Conservation (phyloP, 2,329 filamentous ascomycete genomes). For the Sporothrix curviconia region DNA sequence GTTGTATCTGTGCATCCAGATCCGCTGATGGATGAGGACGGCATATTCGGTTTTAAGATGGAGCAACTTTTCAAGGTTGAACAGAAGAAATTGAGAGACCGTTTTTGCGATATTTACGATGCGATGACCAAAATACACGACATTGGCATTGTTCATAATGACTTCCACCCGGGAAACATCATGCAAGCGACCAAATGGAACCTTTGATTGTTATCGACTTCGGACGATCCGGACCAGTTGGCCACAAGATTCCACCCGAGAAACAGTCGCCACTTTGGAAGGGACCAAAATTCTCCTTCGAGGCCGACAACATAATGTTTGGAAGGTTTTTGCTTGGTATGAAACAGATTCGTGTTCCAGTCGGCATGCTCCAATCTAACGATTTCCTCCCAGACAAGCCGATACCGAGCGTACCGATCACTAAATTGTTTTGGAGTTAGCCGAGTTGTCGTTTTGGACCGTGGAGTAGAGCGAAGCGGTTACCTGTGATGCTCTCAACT, state of each 20-base stretch:
- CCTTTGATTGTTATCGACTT: slow-evolving; percentile 6
- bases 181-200: slow-evolving; percentile 2
- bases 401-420: no score
- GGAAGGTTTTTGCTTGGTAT: neutral
- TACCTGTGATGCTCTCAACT: no score
- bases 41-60: neutral
- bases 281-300: neutral
- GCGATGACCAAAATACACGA: neutral
- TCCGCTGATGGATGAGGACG: slow-evolving; percentile 2
- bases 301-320: neutral
- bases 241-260: neutral
- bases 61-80: neutral
- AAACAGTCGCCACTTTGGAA: neutral
- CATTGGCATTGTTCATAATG: slow-evolving; percentile 7
- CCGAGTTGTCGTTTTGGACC: no score
- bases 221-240: neutral
- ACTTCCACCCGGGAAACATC: slow-evolving; percentile 10
- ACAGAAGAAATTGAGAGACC: neutral
- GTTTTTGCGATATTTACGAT: neutral
- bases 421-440: no score
- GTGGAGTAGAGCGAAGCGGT: no score
- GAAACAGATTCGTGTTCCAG: neutral
- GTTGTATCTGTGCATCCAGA: neutral
- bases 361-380: neutral
- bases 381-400: neutral